Base-by-base conservation (phyloP, 2,329 filamentous ascomycete genomes). In the Thermoascus crustaceus region DNA sequence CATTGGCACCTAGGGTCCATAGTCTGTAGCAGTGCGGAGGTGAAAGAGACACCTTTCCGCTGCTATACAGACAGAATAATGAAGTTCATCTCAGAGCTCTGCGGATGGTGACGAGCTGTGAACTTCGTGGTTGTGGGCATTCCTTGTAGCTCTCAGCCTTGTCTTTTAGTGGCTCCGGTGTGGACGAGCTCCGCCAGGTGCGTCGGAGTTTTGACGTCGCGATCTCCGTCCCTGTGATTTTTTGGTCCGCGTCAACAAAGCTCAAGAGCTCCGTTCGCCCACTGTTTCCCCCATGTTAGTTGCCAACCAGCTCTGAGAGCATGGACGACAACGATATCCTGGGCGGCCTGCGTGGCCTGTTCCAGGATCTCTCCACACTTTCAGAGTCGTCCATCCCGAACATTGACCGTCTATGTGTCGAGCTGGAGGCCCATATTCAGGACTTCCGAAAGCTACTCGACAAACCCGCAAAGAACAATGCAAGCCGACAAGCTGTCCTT, bases 331-430 rank as follows among this genome's bases (percentile, higher is more conserved):
- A 77, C 57, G 79, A 79, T 58, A 77, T 75, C 54, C 72, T 93
- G 55, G 80, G 81, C 55, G 76, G 79, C 62, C 77, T 96, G 53
- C 80, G 88, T 67, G 80, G 78, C 60, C 78, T 98, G 50, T 85
- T 94, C 61, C 78, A 83, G 59, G 87, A 94, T 65, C 77, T 98
- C 43, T 69, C 82, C 48, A 79, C 82, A 38, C 72, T 91, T 49
- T 76, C 77, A 44, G 80, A 91, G 52, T 76, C 78, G 38, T 76
- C 81, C 18, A 63, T 86, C 34, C 72, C 80, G 20, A 78, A 80
- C 42, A 65, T 85, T 24, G 80, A 89, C 42, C 77, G 85, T 46
- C 70, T 82, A 39, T 73, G 77, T 49, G 54, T 65, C 33, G 73
- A 76, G 55, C 70, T 96, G 31, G 78, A 83, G 50, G 66, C 67